Conservation (phyloP, 2,329 filamentous ascomycete genomes). For the Exophiala sp. region DNA sequence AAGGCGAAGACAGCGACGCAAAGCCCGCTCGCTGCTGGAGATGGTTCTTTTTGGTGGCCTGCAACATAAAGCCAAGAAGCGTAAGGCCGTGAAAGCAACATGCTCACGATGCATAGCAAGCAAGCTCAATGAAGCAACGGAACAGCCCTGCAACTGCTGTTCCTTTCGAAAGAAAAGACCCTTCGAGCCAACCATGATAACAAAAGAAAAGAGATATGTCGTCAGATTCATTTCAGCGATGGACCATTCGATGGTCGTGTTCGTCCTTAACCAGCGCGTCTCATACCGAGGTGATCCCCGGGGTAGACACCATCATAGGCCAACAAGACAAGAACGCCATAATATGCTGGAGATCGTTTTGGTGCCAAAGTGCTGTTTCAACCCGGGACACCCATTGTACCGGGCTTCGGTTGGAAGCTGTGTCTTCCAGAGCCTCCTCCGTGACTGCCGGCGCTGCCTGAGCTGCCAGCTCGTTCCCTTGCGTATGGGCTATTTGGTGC, state of each 20-base stretch:
- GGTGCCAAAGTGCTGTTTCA: conserved; percentile 4
- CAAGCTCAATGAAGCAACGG: no score
- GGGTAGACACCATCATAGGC: conserved; percentile 1
- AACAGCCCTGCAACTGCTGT: neutral
- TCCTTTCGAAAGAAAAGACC: neutral
- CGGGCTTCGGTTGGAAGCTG: conserved; percentile 27
- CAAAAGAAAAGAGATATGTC: conserved; percentile 13
- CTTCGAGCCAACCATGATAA: neutral
- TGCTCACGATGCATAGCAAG: no score
- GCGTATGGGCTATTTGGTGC: conserved; percentile 28
- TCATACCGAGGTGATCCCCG: neutral
- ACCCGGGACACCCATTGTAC: conserved; percentile 24
- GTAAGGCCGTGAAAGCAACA: no score
- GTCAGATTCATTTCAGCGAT: conserved; percentile 9
- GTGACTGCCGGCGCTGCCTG: conserved; percentile 24
- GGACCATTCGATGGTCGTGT: neutral
- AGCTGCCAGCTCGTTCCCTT: conserved; percentile 24
- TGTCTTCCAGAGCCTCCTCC: neutral
- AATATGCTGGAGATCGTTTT: conserved; percentile 2
- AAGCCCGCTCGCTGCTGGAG: no score
- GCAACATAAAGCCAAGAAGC: no score
- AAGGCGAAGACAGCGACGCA: no score
- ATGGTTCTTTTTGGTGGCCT: no score
- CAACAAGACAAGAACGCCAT: conserved; percentile 5
- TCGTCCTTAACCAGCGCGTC: neutral